A percentile compares a stretch with the other conserved stretches of the same genome.
Evolutionary conservation across 352 stramenopile genomes (phyloP).

Genomic region (Globisporangium sylvaticum): DNA sequence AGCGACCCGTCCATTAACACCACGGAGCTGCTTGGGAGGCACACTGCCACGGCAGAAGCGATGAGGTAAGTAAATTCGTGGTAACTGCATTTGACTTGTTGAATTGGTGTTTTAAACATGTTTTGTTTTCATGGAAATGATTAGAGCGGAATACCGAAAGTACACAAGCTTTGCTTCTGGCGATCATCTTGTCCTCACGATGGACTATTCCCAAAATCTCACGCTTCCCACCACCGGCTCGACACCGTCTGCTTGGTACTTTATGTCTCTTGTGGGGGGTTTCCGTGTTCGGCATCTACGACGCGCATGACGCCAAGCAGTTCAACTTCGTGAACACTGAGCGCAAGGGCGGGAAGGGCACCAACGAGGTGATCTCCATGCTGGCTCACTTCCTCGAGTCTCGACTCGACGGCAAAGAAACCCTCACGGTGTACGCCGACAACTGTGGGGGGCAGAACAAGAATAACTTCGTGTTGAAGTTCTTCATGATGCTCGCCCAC

Average conservation of each 20-base stretch:
- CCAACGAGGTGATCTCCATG: conserved; percentile 15
- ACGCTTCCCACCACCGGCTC: not conserved
- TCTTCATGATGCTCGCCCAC: conserved; percentile 11
- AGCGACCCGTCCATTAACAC: not conserved
- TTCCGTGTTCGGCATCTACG: conserved; percentile 17
- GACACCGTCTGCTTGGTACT: conserved; percentile 23
- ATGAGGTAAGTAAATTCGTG: not conserved
- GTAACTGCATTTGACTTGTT: not conserved
- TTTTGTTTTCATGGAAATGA: not conserved
- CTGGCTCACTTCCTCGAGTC: not conserved
- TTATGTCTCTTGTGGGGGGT: conserved; percentile 15
- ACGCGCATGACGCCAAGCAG: not conserved
- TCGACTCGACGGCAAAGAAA: not conserved
- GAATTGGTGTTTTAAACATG: not conserved
- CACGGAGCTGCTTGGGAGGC: not conserved
- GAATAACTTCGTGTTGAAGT: conserved; percentile 18
- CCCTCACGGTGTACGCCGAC: conserved; percentile 14
- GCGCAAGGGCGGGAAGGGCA: conserved; percentile 11
- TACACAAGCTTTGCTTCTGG: not conserved
- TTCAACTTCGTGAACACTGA: conserved; percentile 20
- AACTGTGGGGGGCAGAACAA: conserved; percentile 26
- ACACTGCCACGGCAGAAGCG: not conserved
- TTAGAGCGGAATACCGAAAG: conserved; percentile 4
- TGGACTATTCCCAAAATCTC: conserved; percentile 21
- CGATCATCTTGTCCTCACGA: conserved; percentile 5